phyloP scores from a whole-genome alignment of 2,329 filamentous ascomycete species.

The Lecanosticta acicola region DNA sequence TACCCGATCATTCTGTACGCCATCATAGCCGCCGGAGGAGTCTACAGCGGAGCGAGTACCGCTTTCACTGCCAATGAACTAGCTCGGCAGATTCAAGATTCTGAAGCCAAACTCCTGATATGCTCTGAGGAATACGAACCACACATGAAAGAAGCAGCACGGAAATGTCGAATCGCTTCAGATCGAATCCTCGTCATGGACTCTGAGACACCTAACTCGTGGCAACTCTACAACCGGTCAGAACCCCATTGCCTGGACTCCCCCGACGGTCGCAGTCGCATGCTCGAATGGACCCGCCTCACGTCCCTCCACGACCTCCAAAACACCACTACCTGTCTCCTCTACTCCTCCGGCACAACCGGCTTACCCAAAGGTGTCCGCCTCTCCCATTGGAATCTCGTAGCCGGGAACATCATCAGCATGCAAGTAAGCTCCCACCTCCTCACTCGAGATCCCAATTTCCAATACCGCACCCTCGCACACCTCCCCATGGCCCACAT shows the following conservation, averaged over 20 bases:
- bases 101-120: conserved; percentile 37
- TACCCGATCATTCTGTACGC: conserved; percentile 51
- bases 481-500: conserved; percentile 40
- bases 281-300: conserved; percentile 49
- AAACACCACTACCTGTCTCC: conserved; percentile 50
- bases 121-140: conserved; percentile 46
- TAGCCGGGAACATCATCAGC: conserved; percentile 10
- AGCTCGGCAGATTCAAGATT: conserved; percentile 41
- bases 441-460: conserved; percentile 4
- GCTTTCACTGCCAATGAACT: conserved; percentile 48
- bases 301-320: conserved; percentile 45
- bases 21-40: conserved; percentile 52
- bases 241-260: conserved; percentile 40
- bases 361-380: conserved; percentile 38
- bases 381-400: conserved; percentile 18
- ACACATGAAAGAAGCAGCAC: conserved; percentile 45
- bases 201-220: conserved; percentile 18
- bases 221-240: conserved; percentile 18
- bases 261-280: conserved; percentile 34
- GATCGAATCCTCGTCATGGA: conserved; percentile 48
- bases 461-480: conserved; percentile 32
- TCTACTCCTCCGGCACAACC: conserved; percentile 44
- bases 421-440: conserved; percentile 7
- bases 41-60: conserved; percentile 51
- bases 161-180: conserved; percentile 40